Base-by-base conservation (phyloP, 2,329 filamentous ascomycete genomes). In the Penicillium janthinellum region DNA sequence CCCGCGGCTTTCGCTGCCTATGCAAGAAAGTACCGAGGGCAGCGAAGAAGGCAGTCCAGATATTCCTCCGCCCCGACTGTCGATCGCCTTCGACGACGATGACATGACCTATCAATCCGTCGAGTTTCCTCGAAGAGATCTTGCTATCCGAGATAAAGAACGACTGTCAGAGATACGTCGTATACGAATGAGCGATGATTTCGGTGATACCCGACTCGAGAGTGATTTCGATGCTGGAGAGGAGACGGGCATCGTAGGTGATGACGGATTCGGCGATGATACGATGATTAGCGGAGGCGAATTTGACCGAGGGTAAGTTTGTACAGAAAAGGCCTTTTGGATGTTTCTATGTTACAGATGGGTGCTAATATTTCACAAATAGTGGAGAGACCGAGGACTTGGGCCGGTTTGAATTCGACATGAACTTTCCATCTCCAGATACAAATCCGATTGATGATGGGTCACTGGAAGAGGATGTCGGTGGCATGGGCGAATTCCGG, bases 151-250 rank as follows among this genome's bases (percentile, higher is more conserved):
- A 38, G 75, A 78, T 37, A 71, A 67, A 22, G 70, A 71, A 39
- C 72, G 75, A 31, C 54, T 80, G 15, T 79, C 77, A 12, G 77
- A 78, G 60, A 77, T 79, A 60, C 79, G 82, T 60, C 76, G 73
- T 12, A 69, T 73, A 22, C 71, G 78, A 20, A 69, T 83, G 50
- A 84, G 82, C 64, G 83, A 84, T 59, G 75, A 79, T 57, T 84
- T 84, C 64, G 81, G 74, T 1, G 81, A 82, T 49, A 80, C 77
- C 17, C 75, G 78, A 56, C 60, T 81, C 8, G 80, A 81, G 54
- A 77, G 78, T 12, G 78, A 74, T 1, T 79, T 64, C 14, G 76
- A 79, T 34, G 68, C 58, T 20, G 73, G 67, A 14, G 80, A 80
- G 34, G 70, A 75, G 25, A 74, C 77, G 11, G 69, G 77, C 17